A percentile compares a stretch with the other conserved stretches of the same genome.
Evolutionary conservation across 371 early-diverging fungal genomes (phyloP).

Genomic region (Capillidium heterosporum): DNA sequence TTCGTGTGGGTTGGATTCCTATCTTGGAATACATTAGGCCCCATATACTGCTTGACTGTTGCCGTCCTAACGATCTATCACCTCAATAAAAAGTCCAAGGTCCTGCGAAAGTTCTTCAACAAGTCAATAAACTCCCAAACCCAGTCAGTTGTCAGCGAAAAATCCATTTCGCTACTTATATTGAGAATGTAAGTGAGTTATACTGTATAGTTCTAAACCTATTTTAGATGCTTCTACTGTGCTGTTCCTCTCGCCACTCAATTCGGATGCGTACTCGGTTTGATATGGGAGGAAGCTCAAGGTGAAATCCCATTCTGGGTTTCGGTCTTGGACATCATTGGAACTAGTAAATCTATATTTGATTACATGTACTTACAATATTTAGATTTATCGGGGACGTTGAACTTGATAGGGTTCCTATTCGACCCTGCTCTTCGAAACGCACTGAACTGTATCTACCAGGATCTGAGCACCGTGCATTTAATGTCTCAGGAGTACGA

Average conservation of each 20-base stretch:
- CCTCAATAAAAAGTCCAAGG: too few relatives aligned
- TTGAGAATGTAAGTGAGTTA: background rate
- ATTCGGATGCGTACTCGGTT: background rate
- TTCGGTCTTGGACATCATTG: background rate
- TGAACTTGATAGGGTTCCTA: background rate
- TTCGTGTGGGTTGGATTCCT: background rate
- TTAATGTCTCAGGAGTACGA: background rate
- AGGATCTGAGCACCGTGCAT: background rate
- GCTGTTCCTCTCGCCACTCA: background rate
- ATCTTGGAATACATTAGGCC: background rate
- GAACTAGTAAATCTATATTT: background rate
- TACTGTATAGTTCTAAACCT: background rate
- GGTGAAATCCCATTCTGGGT: background rate
- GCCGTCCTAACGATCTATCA: background rate
- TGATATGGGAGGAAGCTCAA: background rate
- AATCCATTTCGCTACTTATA: background rate
- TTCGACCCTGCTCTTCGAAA: background rate
- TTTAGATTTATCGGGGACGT: background rate
- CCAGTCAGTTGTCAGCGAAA: background rate
- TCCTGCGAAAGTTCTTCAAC: too few relatives aligned
- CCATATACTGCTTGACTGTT: background rate
- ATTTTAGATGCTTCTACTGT: background rate
- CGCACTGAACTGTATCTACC: background rate
- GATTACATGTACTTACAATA: background rate
- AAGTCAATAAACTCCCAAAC: too few relatives aligned